phyloP scores from a whole-genome alignment of 768 basidiomycete species.

The Artomyces pyxidatus region DNA sequence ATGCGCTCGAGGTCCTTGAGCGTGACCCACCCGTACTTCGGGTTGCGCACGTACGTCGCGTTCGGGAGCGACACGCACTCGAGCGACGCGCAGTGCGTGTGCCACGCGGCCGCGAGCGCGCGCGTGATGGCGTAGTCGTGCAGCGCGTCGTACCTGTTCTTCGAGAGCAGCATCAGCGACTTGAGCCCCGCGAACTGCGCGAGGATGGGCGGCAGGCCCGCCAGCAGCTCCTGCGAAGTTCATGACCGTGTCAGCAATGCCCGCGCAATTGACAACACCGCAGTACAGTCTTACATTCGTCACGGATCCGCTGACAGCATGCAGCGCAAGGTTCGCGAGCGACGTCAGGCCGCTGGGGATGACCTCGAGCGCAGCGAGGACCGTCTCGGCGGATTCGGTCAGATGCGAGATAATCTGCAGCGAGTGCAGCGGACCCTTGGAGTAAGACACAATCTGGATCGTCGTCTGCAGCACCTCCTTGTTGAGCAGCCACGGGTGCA shows the following conservation, averaged over 20 bases:
- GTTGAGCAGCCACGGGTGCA: slow-evolving; percentile 20
- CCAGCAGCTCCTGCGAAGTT: slow-evolving; percentile 18
- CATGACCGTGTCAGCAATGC: neutral
- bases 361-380: slow-evolving; percentile 16
- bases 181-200: slow-evolving; percentile 17
- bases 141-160: slow-evolving; percentile 17
- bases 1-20: slow-evolving; percentile 16
- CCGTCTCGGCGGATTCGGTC: slow-evolving; percentile 9
- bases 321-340: slow-evolving; percentile 17
- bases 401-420: slow-evolving; percentile 20
- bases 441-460: slow-evolving; percentile 17
- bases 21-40: slow-evolving; percentile 18
- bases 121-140: slow-evolving; percentile 9
- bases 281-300: slow-evolving; percentile 12
- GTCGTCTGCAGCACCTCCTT: slow-evolving; percentile 19
- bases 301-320: slow-evolving; percentile 20
- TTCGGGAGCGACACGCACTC: slow-evolving; percentile 19
- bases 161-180: slow-evolving; percentile 20
- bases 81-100: slow-evolving; percentile 17
- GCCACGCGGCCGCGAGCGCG: slow-evolving; percentile 16
- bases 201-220: slow-evolving; percentile 16
- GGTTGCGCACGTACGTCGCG: slow-evolving; percentile 17
- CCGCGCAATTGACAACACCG: no score
- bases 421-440: slow-evolving; percentile 16
- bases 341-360: slow-evolving; percentile 16